phyloP scores from a whole-genome alignment of 169 alveolate species.

The Amoebophrya sp. region DNA sequence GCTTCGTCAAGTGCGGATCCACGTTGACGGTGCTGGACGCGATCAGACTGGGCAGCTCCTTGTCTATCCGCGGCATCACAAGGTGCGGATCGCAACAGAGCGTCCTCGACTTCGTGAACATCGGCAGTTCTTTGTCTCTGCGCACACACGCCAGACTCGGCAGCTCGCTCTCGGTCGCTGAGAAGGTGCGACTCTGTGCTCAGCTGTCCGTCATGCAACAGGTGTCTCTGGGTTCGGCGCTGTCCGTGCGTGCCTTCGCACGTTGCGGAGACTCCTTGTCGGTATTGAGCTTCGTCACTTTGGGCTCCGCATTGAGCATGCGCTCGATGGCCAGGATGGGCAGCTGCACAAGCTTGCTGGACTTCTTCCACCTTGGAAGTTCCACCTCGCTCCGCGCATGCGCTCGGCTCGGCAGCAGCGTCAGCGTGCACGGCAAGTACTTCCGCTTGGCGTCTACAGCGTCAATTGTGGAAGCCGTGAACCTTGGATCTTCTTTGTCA shows the following conservation, averaged over 20 bases:
- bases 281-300: too few species aligned
- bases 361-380: neutral
- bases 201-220: neutral
- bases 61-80: neutral
- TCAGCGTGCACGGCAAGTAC: neutral
- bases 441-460: neutral
- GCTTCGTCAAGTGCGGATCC: neutral
- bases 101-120: neutral
- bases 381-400: neutral
- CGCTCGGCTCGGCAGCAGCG: neutral
- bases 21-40: neutral
- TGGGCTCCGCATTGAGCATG: neutral
- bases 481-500: neutral
- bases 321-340: neutral
- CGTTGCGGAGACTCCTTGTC: too few species aligned
- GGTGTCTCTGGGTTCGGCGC: neutral
- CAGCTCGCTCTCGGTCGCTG: neutral
- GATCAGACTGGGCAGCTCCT: neutral
- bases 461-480: neutral
- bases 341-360: neutral
- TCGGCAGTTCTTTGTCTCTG: constrained; percentile 16
- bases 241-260: neutral
- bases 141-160: neutral
- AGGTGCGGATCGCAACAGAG: neutral
- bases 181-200: neutral